Base-by-base conservation (phyloP, 2,329 filamentous ascomycete species). In the Trichophyton verrucosum region DNA sequence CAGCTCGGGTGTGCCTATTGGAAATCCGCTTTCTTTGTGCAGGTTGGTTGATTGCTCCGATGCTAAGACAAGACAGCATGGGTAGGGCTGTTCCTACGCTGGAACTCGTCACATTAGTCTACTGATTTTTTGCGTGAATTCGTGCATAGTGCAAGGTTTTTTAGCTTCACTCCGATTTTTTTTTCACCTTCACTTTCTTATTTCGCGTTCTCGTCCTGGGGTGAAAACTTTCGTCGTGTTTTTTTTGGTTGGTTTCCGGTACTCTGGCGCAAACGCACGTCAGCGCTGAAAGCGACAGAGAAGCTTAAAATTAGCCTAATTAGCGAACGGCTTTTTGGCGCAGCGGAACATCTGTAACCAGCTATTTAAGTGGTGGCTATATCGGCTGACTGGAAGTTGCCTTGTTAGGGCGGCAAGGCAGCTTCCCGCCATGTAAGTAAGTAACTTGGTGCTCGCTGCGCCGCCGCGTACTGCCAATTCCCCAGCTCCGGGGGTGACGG, bases 71-170 rank as follows among this genome's bases (percentile, higher is more conserved):
- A 30, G 49, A 33, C 49, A 30, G 27, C 49, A 53, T 53, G 49
- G 49, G 22, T 30, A 53, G 49, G 49, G 49, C 49, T 53, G 49
- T 22, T 30, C 49, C 27, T 33, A 53, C 49, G 24, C 49, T 30
- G 49, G 49, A 53, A 53, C 49, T 53, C 49, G 49, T 53, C 49
- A 53, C 49, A 53, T 53, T 53, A 20, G 13, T 53, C n/a, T 33
- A 11, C n/a, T n/a, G 20, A 36, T 11, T 38, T 15, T n/a, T 53
- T 53, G 49, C 22, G 49, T 33, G 49, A 53, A 53, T 53, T 53
- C 49, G 13, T 53, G 49, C 49, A 53, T 53, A 44, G 15, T 9
- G 33, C 11, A 38, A 38, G 33, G 33, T 13, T 38, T 36, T 30
- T 38, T 38, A 38, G 33, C 11, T 38, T 11, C 9, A 13, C 33